Evolutionary conservation across 352 stramenopile species (phyloP).

Genomic region (Hyaloperonospora arabidopsidis): DNA sequence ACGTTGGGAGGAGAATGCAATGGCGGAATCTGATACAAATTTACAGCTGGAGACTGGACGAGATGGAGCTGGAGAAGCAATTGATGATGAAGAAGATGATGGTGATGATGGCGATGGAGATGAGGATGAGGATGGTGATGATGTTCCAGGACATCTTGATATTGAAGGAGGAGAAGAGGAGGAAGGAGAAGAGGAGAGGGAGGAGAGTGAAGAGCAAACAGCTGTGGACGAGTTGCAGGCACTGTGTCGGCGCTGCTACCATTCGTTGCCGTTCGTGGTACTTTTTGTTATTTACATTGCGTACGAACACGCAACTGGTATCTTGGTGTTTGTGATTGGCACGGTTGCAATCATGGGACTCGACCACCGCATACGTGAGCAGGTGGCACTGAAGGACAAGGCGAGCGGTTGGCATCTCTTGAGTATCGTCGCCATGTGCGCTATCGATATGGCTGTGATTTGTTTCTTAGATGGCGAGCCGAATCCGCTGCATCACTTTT

Average conservation of each 20-base stretch:
- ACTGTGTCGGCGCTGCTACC: slow-evolving; percentile 59
- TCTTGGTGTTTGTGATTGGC: slow-evolving; percentile 57
- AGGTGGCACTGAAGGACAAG: slow-evolving; percentile 73
- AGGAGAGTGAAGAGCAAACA: slow-evolving; percentile 40
- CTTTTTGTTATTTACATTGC: slow-evolving; percentile 73
- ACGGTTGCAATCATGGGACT: slow-evolving; percentile 64
- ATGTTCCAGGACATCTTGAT: no score
- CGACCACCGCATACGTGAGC: slow-evolving; percentile 53
- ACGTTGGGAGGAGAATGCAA: no score
- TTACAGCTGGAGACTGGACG: no score
- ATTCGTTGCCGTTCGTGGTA: slow-evolving; percentile 64
- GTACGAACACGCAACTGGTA: slow-evolving; percentile 66
- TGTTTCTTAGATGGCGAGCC: slow-evolving; percentile 50
- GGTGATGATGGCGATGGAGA: no score
- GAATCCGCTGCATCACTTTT: slow-evolving; percentile 53
- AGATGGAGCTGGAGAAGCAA: no score
- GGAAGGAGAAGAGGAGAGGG: slow-evolving; percentile 8
- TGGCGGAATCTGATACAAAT: no score
- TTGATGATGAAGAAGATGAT: no score
- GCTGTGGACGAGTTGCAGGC: slow-evolving; percentile 53
- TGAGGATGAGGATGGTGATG: no score
- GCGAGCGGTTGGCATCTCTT: slow-evolving; percentile 44
- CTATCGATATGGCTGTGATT: slow-evolving; percentile 52
- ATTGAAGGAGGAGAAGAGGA: no score
- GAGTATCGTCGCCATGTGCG: slow-evolving; percentile 46